These are phyloP conservation scores for Ophiostoma triangulosporum DNA, from an alignment of 2,329 filamentous ascomycete genomes.

Conservation along the genomic window DNA sequence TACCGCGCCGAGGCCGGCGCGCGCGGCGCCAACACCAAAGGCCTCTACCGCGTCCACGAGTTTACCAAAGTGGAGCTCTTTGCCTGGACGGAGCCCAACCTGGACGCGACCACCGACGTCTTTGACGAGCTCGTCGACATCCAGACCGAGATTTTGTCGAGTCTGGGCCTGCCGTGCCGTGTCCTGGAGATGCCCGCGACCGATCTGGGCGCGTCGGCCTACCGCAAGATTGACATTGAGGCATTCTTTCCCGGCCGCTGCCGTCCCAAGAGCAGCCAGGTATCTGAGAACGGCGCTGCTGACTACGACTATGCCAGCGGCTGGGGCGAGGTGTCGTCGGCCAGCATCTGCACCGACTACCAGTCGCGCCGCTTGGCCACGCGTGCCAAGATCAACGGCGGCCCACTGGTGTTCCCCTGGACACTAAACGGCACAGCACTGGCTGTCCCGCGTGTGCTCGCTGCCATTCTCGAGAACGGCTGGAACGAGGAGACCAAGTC, in stretches of 20 bases:
- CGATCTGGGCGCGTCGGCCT: slow-evolving; percentile 81
- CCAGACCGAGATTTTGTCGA: slow-evolving; percentile 68
- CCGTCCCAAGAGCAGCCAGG: slow-evolving; percentile 16
- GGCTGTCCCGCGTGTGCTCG: slow-evolving; percentile 78
- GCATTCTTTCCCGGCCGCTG: slow-evolving; percentile 77
- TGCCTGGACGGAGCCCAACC: slow-evolving; percentile 62
- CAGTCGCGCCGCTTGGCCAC: slow-evolving; percentile 75
- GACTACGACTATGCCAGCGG: slow-evolving; percentile 43
- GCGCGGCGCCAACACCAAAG: slow-evolving; percentile 80
- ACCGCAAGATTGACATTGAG: slow-evolving; percentile 84
- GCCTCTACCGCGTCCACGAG: slow-evolving; percentile 91
- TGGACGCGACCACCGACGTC: slow-evolving; percentile 35
- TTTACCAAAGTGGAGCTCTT: slow-evolving; percentile 99
- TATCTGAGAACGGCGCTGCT: slow-evolving; percentile 13
- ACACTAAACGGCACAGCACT: slow-evolving; percentile 91
- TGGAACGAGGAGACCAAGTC: slow-evolving; percentile 60
- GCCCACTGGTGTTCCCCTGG: slow-evolving; percentile 62
- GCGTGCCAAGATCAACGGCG: slow-evolving; percentile 42
- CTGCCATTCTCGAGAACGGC: slow-evolving; percentile 78
- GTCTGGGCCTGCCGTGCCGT: slow-evolving; percentile 70
- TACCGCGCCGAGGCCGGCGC: slow-evolving; percentile 92
- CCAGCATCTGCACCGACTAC: slow-evolving; percentile 89
- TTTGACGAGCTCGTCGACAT: slow-evolving; percentile 81
- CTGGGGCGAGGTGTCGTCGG: slow-evolving; percentile 88
- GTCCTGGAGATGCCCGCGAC: slow-evolving; percentile 82